These are phyloP conservation scores for Fraxinus latifolia DNA, from an alignment of 305 asterid species.

Conservation along the genomic window DNA sequence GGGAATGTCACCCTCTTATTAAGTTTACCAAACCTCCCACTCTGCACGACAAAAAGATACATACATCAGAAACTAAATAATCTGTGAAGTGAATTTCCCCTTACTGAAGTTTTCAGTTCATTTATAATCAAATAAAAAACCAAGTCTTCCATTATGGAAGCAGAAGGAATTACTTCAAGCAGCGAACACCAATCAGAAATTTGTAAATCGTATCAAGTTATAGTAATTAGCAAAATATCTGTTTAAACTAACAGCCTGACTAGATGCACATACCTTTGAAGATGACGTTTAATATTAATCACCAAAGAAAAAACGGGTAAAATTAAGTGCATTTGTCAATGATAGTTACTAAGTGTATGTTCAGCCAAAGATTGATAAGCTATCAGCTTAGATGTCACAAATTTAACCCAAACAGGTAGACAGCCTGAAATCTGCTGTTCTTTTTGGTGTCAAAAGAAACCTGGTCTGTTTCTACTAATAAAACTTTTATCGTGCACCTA, in stretches of 20 bases:
- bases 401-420: conserved; percentile 2
- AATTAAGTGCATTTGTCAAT: not conserved
- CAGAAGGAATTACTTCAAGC: not conserved
- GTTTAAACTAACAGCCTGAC: not conserved
- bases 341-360: not conserved
- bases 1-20: conserved; percentile 94
- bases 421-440: not conserved
- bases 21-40: conserved; percentile 92
- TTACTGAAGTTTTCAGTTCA: not conserved
- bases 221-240: not conserved
- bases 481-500: not conserved
- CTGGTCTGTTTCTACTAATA: not conserved
- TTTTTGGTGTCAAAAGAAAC: not conserved
- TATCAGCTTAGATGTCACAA: conserved; percentile 9
- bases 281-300: not conserved
- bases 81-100: conserved; percentile 3
- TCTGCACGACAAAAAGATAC: conserved; percentile 42
- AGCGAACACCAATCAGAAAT: not conserved
- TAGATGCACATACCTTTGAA: not conserved
- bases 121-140: not conserved
- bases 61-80: conserved; percentile 17
- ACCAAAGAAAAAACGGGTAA: not conserved
- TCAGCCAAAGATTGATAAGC: not conserved
- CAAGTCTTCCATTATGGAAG: not conserved
- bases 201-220: not conserved